Conservation (phyloP, 2,329 filamentous ascomycete species). For the Leptographium flavum region DNA sequence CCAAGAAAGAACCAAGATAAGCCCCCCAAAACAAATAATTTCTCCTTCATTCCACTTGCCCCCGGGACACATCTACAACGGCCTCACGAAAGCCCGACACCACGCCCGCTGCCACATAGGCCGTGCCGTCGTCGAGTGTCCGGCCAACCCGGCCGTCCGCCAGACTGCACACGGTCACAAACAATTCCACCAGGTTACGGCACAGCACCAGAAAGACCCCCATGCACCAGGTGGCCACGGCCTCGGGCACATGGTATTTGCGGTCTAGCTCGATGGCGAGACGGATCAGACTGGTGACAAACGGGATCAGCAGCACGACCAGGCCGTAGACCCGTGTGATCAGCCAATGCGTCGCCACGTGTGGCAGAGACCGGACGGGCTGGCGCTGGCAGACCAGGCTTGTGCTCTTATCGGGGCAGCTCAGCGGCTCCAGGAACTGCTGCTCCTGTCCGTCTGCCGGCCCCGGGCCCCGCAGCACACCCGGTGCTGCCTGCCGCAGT, state of each 20-base stretch:
- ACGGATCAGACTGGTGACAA: background rate
- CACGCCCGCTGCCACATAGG: constrained; percentile 13
- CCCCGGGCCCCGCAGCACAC: constrained; percentile 10
- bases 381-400: background rate
- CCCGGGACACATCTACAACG: constrained; percentile 9
- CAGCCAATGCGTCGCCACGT: constrained; percentile 10
- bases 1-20: too few relatives aligned
- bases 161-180: constrained; percentile 7
- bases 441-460: background rate
- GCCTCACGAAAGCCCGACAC: constrained; percentile 15
- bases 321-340: constrained; percentile 9
- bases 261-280: constrained; percentile 9
- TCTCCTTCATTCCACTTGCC: too few relatives aligned
- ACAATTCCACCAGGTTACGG: constrained; percentile 6
- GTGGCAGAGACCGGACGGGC: constrained; percentile 7
- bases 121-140: constrained; percentile 11
- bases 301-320: constrained; percentile 7
- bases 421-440: constrained; percentile 3
- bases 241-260: constrained; percentile 11
- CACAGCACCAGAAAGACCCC: constrained; percentile 4
- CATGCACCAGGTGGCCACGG: constrained; percentile 5
- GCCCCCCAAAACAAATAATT: too few relatives aligned
- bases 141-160: constrained; percentile 11
- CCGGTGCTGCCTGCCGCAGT: constrained; percentile 36
- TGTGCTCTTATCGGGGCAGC: constrained; percentile 5